phyloP scores from a whole-genome alignment of 2,329 filamentous ascomycete genomes.

The Dactylellina haptotyla region DNA sequence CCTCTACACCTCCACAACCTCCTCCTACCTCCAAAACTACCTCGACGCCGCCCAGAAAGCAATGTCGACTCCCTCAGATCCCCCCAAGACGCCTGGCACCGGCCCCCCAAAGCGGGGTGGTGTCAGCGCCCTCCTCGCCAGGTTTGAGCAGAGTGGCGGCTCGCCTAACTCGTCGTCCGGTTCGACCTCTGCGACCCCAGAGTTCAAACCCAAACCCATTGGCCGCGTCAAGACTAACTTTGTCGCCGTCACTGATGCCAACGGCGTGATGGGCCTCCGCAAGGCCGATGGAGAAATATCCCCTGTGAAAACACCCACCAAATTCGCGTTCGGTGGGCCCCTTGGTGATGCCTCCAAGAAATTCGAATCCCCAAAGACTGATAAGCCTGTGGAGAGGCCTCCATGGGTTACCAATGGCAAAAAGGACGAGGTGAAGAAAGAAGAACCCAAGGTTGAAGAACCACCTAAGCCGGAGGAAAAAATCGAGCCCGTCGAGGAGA shows the following conservation, averaged over 20 bases:
- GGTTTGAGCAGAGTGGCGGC: constrained; percentile 56
- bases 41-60: constrained; percentile 55
- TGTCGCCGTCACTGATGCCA: constrained; percentile 55
- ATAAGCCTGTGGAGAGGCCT: constrained; percentile 9
- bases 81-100: constrained; percentile 48
- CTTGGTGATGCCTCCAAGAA: constrained; percentile 45
- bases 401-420: constrained; percentile 28
- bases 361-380: constrained; percentile 49
- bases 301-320: constrained; percentile 48
- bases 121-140: constrained; percentile 56
- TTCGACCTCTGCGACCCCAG: constrained; percentile 50
- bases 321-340: constrained; percentile 44
- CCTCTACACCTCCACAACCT: constrained; percentile 22
- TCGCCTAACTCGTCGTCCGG: constrained; percentile 35
- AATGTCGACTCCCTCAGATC: constrained; percentile 52
- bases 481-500: constrained; percentile 9
- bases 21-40: constrained; percentile 45
- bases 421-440: constrained; percentile 19
- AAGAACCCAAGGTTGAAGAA: constrained; percentile 21
- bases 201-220: constrained; percentile 56
- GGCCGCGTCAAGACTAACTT: constrained; percentile 57
- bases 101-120: constrained; percentile 48
- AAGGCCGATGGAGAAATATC: constrained; percentile 53
- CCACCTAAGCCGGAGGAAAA: constrained; percentile 7
- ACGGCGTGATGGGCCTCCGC: constrained; percentile 53